phyloP scores from a whole-genome alignment of 164 flowering plant species.

The Vitis cinerea region DNA sequence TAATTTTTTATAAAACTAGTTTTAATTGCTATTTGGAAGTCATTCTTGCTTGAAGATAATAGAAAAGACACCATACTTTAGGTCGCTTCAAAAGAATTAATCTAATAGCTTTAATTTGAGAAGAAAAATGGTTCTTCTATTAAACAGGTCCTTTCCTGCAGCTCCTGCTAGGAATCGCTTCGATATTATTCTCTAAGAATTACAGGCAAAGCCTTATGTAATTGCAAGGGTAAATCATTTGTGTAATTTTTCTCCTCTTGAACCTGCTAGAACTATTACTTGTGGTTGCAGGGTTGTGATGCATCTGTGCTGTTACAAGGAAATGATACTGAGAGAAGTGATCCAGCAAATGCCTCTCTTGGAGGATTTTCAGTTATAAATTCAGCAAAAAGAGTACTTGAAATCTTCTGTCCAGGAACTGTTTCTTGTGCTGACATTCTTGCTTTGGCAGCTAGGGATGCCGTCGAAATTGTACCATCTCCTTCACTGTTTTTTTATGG shows the following conservation, averaged over 20 bases:
- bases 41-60: no score
- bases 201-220: no score
- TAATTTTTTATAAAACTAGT: no score
- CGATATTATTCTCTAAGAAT: no score
- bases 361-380: conserved; percentile 75
- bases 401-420: conserved; percentile 63
- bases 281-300: conserved; percentile 67
- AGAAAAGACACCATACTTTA: no score
- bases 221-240: no score
- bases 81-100: no score
- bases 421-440: conserved; percentile 86
- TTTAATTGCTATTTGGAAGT: no score
- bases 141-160: no score
- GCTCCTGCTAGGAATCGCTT: no score
- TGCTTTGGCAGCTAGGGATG: conserved; percentile 79
- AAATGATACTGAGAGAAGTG: conserved; percentile 57
- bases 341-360: conserved; percentile 68
- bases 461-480: conserved; percentile 57
- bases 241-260: not conserved
- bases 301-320: conserved; percentile 75
- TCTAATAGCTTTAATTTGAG: no score
- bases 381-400: conserved; percentile 60
- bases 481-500: not conserved
- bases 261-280: not conserved
- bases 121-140: no score